Base-by-base conservation (phyloP, 1,284 basidiomycete genomes). In the Boletus sp. region DNA sequence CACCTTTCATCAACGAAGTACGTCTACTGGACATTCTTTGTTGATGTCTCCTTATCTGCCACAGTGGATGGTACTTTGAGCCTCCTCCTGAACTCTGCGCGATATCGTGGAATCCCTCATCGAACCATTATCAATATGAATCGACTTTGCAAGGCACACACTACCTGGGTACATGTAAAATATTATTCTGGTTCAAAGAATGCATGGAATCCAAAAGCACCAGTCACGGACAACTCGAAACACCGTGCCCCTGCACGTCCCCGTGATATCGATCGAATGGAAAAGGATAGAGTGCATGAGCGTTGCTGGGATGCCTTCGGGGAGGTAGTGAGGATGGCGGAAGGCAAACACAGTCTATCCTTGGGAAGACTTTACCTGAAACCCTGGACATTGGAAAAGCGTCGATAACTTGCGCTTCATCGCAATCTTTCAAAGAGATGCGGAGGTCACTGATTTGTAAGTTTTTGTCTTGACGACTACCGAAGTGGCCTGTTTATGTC, bases 41-140 rank as follows among this genome's bases (percentile, higher is more conserved):
- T 16, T 32, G 25, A 13, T 23, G 3, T 22, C n/a, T 17, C 23
- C 47, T 55, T 43, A 53, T 52, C n/a, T 47, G n/a, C 27, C 13
- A 29, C 26, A 71, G 84, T 80, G 64, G 81, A 84, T 56, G 72
- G 72, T 49, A 82, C 81, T 0, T 68, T 85, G 35, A 62, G 69
- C 36, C 54, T 86, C 8, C 58, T 84, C 32, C 73, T 77, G 58
- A 76, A 70, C 30, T 81, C 84, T 12, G 73, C 76, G 1, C 67
- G 69, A 41, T 74, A 76, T 35, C 76, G 81, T 16, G 84, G 84
- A 17, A 62, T 83, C n/a, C 62, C 82, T n/a, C 80, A 84, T 57
- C 65, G 66, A 45, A 51, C 79, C 5, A 78, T 78, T 5, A 72
- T 72, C 13, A 84, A 84, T 55, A 61, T 85, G 17, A 65, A 59